These are phyloP conservation scores for Acanthamoeba castellanii DNA, from an alignment of 208 protist species.

Conservation along the genomic window DNA sequence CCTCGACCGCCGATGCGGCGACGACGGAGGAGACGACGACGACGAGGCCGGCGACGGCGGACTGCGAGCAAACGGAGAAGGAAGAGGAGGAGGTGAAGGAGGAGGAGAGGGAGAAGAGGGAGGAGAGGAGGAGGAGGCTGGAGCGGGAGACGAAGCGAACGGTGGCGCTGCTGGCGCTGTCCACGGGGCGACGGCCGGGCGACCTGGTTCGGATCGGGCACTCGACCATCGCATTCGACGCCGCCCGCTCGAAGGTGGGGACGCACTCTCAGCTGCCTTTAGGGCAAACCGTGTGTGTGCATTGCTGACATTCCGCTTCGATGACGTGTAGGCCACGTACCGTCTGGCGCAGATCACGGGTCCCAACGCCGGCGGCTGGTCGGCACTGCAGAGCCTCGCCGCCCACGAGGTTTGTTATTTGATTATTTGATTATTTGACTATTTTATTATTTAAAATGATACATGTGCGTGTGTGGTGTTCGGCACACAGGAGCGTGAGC, in stretches of 20 bases:
- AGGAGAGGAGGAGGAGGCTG: neutral
- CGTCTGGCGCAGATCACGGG: neutral
- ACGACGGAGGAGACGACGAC: too few relatives aligned
- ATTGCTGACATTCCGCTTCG: too few relatives aligned
- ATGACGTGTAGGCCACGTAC: neutral
- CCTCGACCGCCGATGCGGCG: too few relatives aligned
- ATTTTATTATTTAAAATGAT: too few relatives aligned
- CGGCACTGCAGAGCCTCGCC: neutral
- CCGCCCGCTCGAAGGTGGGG: neutral
- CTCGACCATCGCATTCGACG: constrained; percentile 36
- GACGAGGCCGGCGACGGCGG: too few relatives aligned
- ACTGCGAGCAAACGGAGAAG: too few relatives aligned
- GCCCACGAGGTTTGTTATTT: neutral
- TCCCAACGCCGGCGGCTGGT: constrained; percentile 1
- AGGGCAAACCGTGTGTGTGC: too few relatives aligned
- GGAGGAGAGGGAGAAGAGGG: too few relatives aligned
- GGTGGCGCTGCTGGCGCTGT: neutral
- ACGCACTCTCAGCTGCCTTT: too few relatives aligned
- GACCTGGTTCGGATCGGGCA: constrained; percentile 57
- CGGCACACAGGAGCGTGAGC: neutral
- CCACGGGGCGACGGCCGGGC: neutral
- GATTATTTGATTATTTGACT: too few relatives aligned
- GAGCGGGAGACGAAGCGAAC: neutral
- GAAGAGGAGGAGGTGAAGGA: too few relatives aligned
- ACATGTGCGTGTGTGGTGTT: too few relatives aligned